These are phyloP conservation scores for Nannochloropsis granulata DNA, from an alignment of 108 stramenopile genomes.

Conservation along the genomic window DNA sequence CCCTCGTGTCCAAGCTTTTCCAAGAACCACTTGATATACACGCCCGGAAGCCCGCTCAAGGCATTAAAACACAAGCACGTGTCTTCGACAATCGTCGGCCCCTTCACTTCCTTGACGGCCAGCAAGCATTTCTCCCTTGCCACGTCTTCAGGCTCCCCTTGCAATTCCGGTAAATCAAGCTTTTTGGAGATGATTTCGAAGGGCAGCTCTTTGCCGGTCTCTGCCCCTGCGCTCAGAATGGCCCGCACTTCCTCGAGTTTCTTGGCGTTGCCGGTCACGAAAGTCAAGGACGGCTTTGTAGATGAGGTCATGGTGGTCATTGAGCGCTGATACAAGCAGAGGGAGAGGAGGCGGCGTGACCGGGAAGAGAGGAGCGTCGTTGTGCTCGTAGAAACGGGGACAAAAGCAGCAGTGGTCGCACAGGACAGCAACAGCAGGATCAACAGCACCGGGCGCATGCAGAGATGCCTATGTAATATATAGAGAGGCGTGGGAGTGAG, in stretches of 20 bases:
- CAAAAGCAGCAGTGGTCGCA: background rate
- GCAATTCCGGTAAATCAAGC: constrained; percentile 80
- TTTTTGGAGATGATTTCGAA: constrained; percentile 58
- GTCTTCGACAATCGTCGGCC: constrained; percentile 88
- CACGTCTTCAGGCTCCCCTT: constrained; percentile 88
- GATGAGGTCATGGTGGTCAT: background rate
- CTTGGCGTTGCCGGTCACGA: constrained; percentile 98
- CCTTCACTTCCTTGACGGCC: constrained; percentile 53
- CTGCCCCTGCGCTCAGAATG: constrained; percentile 41
- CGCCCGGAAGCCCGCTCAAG: constrained; percentile 80
- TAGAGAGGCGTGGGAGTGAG: no score
- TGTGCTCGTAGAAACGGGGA: background rate
- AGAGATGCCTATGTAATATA: background rate
- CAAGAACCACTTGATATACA: constrained; percentile 97
- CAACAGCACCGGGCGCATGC: background rate
- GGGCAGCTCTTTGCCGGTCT: constrained; percentile 36
- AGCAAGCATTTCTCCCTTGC: constrained; percentile 79
- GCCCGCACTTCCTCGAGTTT: constrained; percentile 83
- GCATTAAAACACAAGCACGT: constrained; percentile 90
- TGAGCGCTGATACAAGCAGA: background rate
- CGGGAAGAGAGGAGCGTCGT: background rate
- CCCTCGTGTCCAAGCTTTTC: constrained; percentile 80
- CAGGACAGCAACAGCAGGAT: background rate
- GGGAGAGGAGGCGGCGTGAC: background rate
- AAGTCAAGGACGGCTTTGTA: constrained; percentile 45